Conservation (phyloP, 495 filamentous ascomycete genomes). For the Xylaria castorea region DNA sequence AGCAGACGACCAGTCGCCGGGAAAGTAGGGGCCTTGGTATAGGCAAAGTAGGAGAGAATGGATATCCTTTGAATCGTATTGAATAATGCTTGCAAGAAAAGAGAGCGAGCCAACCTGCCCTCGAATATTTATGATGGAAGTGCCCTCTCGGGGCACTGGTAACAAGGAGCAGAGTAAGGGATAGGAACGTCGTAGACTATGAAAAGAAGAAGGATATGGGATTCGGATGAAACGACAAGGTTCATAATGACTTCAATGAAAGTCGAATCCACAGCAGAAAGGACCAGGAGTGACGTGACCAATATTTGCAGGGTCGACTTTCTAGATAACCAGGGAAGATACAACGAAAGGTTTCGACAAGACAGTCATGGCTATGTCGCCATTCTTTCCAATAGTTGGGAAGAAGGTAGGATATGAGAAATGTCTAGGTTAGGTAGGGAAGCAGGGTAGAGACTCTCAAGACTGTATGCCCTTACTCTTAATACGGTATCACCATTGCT, state of each 20-base stretch:
- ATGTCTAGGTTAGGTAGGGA: background rate
- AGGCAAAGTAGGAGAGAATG: background rate
- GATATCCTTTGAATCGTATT: conserved; percentile 8
- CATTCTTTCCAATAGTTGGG: background rate
- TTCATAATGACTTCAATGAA: background rate
- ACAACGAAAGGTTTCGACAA: background rate
- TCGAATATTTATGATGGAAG: background rate
- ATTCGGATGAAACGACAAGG: background rate
- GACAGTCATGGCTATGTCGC: background rate
- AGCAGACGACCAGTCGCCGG: background rate
- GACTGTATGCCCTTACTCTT: background rate
- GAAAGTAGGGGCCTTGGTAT: background rate
- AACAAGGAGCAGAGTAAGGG: background rate
- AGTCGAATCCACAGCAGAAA: background rate
- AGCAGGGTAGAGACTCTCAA: background rate
- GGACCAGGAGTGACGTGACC: background rate
- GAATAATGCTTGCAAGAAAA: background rate
- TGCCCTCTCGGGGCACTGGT: conserved; percentile 5
- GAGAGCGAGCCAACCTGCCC: background rate
- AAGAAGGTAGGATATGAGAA: background rate
- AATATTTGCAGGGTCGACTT: background rate
- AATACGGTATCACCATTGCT: background rate
- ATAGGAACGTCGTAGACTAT: conserved; percentile 1
- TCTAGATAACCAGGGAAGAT: background rate
- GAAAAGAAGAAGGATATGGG: background rate